Base-by-base conservation (phyloP, 306 rosid species). In the Fragaria ananassa region DNA sequence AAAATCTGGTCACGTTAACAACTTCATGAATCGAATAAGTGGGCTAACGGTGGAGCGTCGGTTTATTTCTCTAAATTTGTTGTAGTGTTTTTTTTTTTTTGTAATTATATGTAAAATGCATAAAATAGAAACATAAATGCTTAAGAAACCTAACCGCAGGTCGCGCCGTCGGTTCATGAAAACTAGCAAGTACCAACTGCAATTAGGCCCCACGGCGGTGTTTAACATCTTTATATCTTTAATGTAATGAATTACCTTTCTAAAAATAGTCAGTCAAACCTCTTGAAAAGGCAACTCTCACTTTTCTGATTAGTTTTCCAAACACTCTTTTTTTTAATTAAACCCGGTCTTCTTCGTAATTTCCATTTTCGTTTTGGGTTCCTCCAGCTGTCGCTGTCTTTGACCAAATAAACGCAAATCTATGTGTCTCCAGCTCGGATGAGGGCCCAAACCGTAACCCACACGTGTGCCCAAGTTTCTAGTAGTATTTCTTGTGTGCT, bases 391-490 rank as follows among this genome's bases (percentile, higher is more conserved):
- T 81, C 77, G 1, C 62, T 50, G 53, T 53, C 78, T 49, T 71
- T 76, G 81, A 76, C 86, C 29, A 1, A 21, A 49, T 6, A 29
- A 37, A 46, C 57, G 12, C 14, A 58, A 31, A 6, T 57, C 25
- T 21, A 35, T 29, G 57, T 50, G 50, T 76, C 73, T 57, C 83
- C 81, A 80, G 81, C 81, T 76, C 41, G 68, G 77, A 51, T 3
- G 0, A 64, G 70, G n/a, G 54, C 84, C 79, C 2, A 13, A 2
- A 49, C 61, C 68, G 34, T 54, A 71, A 58, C 44, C 70, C 77
- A 60, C 74, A 72, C 74, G 70, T 60, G 76, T 35, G 49, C 21
- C 17, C 45, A 18, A 74, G 65, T 72, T 39, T 44, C 46, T 58
- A 21, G 1, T 39, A 25, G 53, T 15, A 39, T 47, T 8, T 70